Evolutionary conservation across 352 stramenopile genomes (phyloP).

Genomic region (Pseudoperonospora humuli): DNA sequence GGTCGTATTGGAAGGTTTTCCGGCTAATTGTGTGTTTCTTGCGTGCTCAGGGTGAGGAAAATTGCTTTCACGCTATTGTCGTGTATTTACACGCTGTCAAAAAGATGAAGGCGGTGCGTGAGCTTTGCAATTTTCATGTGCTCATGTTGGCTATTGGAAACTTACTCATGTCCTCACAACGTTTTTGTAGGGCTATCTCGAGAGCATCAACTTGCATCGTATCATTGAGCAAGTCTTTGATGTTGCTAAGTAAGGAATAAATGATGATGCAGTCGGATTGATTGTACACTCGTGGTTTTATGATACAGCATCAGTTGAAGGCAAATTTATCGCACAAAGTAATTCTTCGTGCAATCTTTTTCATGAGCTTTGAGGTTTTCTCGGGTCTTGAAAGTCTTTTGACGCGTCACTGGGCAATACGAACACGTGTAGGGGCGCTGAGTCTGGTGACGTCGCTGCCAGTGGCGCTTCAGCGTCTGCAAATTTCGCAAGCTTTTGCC

Average conservation of each 20-base stretch:
- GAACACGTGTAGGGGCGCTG: constrained; percentile 44
- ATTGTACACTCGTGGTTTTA: constrained; percentile 5
- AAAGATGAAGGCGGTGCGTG: constrained; percentile 74
- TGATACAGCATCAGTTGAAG: neutral
- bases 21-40: constrained; percentile 1
- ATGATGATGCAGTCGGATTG: constrained; percentile 8
- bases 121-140: neutral
- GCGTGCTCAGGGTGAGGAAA: constrained; percentile 58
- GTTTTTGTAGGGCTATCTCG: constrained; percentile 55
- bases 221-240: constrained; percentile 83
- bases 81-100: constrained; percentile 81
- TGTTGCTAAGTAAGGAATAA: constrained; percentile 61
- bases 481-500: constrained; percentile 54
- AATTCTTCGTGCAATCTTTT: constrained; percentile 43
- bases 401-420: constrained; percentile 26
- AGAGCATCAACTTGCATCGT: constrained; percentile 82
- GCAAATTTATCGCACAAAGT: constrained; percentile 9
- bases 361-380: constrained; percentile 67
- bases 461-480: constrained; percentile 68
- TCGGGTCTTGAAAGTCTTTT: constrained; percentile 61
- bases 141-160: neutral
- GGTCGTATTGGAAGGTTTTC: neutral
- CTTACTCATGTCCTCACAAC: neutral
- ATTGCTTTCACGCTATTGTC: constrained; percentile 77
- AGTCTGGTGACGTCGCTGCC: constrained; percentile 52